phyloP scores from a whole-genome alignment of 331 rosid genomes.

The Quercus phellos region DNA sequence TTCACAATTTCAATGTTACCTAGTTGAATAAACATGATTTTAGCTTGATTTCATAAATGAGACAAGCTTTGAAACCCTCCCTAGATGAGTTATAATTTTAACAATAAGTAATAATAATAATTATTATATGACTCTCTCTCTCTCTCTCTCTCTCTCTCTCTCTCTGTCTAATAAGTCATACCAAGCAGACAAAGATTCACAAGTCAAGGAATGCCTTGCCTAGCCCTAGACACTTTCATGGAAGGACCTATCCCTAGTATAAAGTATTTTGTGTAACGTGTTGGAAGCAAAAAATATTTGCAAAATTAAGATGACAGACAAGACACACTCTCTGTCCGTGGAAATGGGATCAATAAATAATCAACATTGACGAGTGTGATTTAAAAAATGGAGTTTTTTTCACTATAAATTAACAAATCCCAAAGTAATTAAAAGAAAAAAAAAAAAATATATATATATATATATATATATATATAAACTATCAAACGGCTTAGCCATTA shows the following conservation, averaged over 20 bases:
- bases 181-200: slow-evolving; percentile 26
- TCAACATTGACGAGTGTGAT: not conserved
- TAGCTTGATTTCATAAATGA: too few relatives aligned
- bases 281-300: not conserved
- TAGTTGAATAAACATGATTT: too few relatives aligned
- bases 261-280: too few relatives aligned
- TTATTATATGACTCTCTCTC: too few relatives aligned
- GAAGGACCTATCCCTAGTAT: too few relatives aligned
- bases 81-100: too few relatives aligned
- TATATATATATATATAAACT: not conserved
- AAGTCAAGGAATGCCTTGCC: slow-evolving; percentile 13
- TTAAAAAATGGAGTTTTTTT: not conserved
- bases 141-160: too few relatives aligned
- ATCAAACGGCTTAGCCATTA: not conserved
- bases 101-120: too few relatives aligned
- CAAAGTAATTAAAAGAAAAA: not conserved
- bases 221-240: not conserved
- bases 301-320: slow-evolving; percentile 18
- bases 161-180: too few relatives aligned
- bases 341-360: slow-evolving; percentile 19
- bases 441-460: not conserved
- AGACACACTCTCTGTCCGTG: slow-evolving; percentile 32
- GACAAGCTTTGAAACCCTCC: too few relatives aligned
- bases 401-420: not conserved
- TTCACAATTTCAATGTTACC: too few relatives aligned